Evolutionary conservation across 176 grass and related monocot genomes (phyloP), one percentile per base, ranked within the genome.

Genomic region (Guadua angustifolia): DNA sequence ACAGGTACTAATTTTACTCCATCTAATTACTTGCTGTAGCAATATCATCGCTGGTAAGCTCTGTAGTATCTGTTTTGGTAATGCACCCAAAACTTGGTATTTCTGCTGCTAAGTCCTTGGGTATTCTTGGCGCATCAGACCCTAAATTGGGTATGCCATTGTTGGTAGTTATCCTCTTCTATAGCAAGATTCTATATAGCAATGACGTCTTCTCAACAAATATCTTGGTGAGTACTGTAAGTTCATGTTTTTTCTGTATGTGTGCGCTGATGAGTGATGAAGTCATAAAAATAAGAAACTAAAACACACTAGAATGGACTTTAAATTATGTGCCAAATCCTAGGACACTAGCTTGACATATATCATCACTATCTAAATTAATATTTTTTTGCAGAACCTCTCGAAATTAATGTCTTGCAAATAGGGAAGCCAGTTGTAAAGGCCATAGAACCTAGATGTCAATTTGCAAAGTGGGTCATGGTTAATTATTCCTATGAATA

Each of bases 71-170:
- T 79, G 70, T 88, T 64, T 84, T 98, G 86, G 64, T 92, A 74
- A 83, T 91, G 85, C 91, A 95, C 81, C 75, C 91, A 53, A 87
- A 87, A 90, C 61, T 92, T 82, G 89, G 91, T 71, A 67, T 56
- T n/a, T 92, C 87, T 91, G 92, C 95, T 74, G 69, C 90, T 60
- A 83, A 92, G 73, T 93, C 87, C 88, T 92, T 98, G 93, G 82
- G 85, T 74, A 66, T 82, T 81, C 85, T 95, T 86, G 87, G 91
- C 12, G 80, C 87, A 88, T 64, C 75, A 74, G 87, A 98, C 77
- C 91, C 84, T 45, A 95, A 89, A 84, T 56, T 93, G 72, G 87
- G 87, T 60, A 86, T 95, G 89, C 91, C 92, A 49, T 78, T 98
- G 79, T 84, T 98, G 73, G 75, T 93, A 83, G 35, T 75, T 69